These are phyloP conservation scores for Nakaseomyces nivariensis DNA, from an alignment of 1,139 yeast species.

Conservation along the genomic window DNA sequence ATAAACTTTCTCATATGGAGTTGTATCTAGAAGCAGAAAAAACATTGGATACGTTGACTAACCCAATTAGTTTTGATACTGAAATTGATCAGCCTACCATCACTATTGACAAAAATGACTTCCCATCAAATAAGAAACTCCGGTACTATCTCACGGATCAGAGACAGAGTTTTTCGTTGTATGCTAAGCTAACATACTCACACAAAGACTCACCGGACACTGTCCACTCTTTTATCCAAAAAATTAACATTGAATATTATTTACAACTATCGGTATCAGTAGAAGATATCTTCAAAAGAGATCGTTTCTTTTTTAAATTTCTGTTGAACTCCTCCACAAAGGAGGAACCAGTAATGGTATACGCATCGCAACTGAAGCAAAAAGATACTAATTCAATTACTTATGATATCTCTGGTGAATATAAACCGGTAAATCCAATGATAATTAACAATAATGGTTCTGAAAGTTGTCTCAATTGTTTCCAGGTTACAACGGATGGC, in stretches of 20 bases:
- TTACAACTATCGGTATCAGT: conserved; percentile 27
- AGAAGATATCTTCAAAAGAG: conserved; percentile 25
- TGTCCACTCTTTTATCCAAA: conserved; percentile 11
- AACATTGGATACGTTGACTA: conserved; percentile 3
- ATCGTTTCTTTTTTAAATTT: conserved; percentile 24
- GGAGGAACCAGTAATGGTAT: conserved; percentile 20
- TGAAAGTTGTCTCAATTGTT: conserved; percentile 22
- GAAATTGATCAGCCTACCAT: conserved; percentile 2
- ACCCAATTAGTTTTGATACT: conserved; percentile 13
- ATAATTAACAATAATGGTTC: conserved; percentile 12
- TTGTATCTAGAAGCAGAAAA: conserved; percentile 8
- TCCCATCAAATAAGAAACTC: conserved; percentile 4
- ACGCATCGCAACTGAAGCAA: conserved; percentile 11
- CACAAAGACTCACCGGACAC: conserved; percentile 1
- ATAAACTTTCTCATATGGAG: conserved; percentile 1
- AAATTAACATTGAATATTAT: conserved; percentile 12
- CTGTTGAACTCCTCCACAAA: conserved; percentile 19
- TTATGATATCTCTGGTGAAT: conserved; percentile 17
- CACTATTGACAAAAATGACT: conserved; percentile 4
- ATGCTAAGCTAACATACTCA: conserved; percentile 8
- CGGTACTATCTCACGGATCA: conserved; percentile 13
- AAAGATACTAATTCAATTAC: conserved; percentile 5
- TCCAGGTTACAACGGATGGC: conserved; percentile 12
- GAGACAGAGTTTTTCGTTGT: conserved; percentile 12
- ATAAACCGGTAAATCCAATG: conserved; percentile 12